Conservation (phyloP, 768 basidiomycete genomes). For the Daedaleopsis sinensis region DNA sequence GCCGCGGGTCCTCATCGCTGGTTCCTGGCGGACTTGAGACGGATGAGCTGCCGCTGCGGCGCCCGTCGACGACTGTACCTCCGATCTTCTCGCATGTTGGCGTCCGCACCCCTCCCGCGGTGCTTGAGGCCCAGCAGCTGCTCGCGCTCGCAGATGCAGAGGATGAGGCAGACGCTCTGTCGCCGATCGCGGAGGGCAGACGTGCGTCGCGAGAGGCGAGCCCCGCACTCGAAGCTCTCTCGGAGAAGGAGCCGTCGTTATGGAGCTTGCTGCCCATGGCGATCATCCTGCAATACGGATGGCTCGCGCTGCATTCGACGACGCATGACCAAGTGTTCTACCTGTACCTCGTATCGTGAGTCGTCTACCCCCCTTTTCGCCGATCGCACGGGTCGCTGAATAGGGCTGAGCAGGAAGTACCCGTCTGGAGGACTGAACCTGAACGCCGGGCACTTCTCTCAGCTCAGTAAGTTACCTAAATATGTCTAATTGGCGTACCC, state of each 20-base stretch:
- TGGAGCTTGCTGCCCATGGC: conserved; percentile 76
- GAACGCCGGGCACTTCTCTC: conserved; percentile 89
- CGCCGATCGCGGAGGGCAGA: conserved; percentile 50
- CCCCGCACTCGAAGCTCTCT: conserved; percentile 32
- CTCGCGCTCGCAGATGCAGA: conserved; percentile 46
- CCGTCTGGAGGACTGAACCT: conserved; percentile 88
- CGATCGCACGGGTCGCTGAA: background rate
- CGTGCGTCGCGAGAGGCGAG: conserved; percentile 31
- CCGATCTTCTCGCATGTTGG: conserved; percentile 86
- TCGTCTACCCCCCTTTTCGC: conserved; percentile 27
- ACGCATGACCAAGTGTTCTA: conserved; percentile 92
- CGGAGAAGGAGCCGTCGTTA: conserved; percentile 64
- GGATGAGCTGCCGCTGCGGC: conserved; percentile 44
- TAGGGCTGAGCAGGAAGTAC: conserved; percentile 58
- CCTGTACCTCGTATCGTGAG: conserved; percentile 88
- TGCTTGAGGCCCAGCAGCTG: conserved; percentile 71
- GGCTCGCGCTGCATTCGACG: conserved; percentile 85
- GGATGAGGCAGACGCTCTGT: conserved; percentile 42
- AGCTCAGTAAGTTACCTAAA: conserved; percentile 64
- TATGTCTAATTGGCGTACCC: background rate
- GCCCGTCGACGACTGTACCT: conserved; percentile 61
- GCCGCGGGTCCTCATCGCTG: conserved; percentile 17
- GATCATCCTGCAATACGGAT: conserved; percentile 89
- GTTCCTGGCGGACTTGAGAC: conserved; percentile 15
- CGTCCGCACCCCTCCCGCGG: conserved; percentile 75